Evolutionary conservation across 768 basidiomycete genomes (phyloP), one percentile per base, ranked within the genome.

Genomic region (Termitomyces sp.): DNA sequence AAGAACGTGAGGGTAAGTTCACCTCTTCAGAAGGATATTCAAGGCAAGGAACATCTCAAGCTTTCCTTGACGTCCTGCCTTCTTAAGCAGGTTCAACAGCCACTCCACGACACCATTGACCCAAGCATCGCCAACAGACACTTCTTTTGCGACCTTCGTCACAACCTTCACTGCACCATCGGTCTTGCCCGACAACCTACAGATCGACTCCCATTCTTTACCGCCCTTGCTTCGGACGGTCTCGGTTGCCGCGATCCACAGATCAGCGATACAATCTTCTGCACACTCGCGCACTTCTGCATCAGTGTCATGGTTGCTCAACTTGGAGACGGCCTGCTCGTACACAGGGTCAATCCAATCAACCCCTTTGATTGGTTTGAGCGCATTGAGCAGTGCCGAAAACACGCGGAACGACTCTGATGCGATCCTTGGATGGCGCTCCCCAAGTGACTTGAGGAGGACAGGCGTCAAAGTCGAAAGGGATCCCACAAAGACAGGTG

Each of bases 341-440:
- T 96, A 97, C 4, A 97, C 79, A 11, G 77, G 68, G 58, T 91
- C 85, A 5, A 85, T 73, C 92, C 92, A 94, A 16, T 86, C 84
- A 7, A 73, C 76, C 58, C 78, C 70, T 64, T 85, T 85, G 51
- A 90, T 73, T 1, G 93, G 93, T 52, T 89, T 87, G 42, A 90
- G 75, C 2, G 91, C 82, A 63, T 84, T 87, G 35, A 97, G 80
- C 7, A 99, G 77, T 2, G 94, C 82, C 2, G 94, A 93, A 67
- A 93, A 94, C 2, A 89, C 90, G 40, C 86, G 85, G 82, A 98
- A 94, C 0, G 94, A 84, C 68, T 96, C 94, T 2, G 94, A 88
- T 6, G 87, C 89, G 62, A 98, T 84, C 62, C 94, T 88, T 39
- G 96, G 96, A 70, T 95, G 92, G 65, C 89, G 88, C 73, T 98